Evolutionary conservation across 1,284 basidiomycete species (phyloP), one percentile per base, ranked within the genome.

Genomic region (Uromyces viciae-fabae): DNA sequence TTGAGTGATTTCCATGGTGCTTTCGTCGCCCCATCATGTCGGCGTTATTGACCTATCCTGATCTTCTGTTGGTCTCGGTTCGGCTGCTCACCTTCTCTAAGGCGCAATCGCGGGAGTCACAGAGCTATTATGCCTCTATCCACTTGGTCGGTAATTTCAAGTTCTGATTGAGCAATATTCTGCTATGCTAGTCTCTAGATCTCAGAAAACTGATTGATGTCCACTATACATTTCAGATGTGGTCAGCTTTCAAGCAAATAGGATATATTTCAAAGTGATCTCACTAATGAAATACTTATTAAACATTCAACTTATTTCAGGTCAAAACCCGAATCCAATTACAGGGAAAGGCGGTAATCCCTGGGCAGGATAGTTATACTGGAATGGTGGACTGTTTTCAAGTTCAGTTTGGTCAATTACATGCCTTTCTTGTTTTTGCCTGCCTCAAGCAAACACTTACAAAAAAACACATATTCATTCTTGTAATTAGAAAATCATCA

Each of bases 241-340:
- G 38, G 28, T 52, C 4, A 78, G 40, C 81, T n/a, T 42, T 31
- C 19, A 2, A 17, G 28, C 38, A 25, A 43, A 22, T 28, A 8
- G n/a, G n/a, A n/a, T n/a, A n/a, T n/a, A n/a, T n/a, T n/a, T n/a
- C n/a, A n/a, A n/a, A n/a, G n/a, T n/a, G n/a, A n/a, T n/a, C n/a
- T n/a, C n/a, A n/a, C n/a, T n/a, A n/a, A n/a, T n/a, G n/a, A n/a
- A n/a, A n/a, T n/a, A n/a, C n/a, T n/a, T n/a, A n/a, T n/a, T n/a
- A n/a, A n/a, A n/a, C n/a, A n/a, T n/a, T n/a, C n/a, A n/a, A n/a
- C n/a, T n/a, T n/a, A n/a, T 25, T 43, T 64, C 81, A 82, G 85
- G 93, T 98, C 86, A 99, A 99, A 89, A 99, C 96, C 15, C 93
- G 96, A 43, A 95, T 98, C 91, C 97, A 99, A 86, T 89, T 99